phyloP scores from a whole-genome alignment of 352 stramenopile species.

The Phytophthora podocarpi region DNA sequence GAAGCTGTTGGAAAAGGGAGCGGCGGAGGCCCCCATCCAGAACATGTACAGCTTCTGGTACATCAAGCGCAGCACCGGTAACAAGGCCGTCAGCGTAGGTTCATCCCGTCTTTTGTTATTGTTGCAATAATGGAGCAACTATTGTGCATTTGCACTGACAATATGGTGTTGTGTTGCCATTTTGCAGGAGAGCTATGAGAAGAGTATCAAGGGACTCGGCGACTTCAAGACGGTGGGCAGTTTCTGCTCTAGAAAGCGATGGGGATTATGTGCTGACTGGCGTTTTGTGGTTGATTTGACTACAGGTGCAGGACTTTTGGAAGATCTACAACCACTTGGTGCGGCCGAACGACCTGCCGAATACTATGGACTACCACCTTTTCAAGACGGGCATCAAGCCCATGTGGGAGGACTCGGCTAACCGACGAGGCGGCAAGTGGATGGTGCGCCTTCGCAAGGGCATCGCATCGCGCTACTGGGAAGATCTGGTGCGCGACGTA shows the following conservation, averaged over 20 bases:
- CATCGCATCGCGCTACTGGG: conserved; percentile 91
- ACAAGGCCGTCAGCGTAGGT: conserved; percentile 71
- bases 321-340: conserved; percentile 93
- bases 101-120: not conserved
- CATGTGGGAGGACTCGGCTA: conserved; percentile 93
- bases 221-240: conserved; percentile 90
- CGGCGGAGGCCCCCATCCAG: conserved; percentile 75
- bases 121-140: no score
- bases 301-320: conserved; percentile 92
- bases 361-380: conserved; percentile 93
- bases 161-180: not conserved
- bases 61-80: conserved; percentile 86
- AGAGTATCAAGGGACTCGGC: conserved; percentile 93
- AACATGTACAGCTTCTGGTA: conserved; percentile 92
- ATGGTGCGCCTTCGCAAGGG: conserved; percentile 94
- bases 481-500: conserved; percentile 76
- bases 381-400: conserved; percentile 95
- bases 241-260: no score
- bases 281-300: not conserved
- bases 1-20: conserved; percentile 30
- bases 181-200: conserved; percentile 91
- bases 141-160: conserved; percentile 9
- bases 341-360: conserved; percentile 89
- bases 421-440: conserved; percentile 92
- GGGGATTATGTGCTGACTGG: not conserved